phyloP scores from a whole-genome alignment of 768 basidiomycete genomes.

The Boletus coccyginus region DNA sequence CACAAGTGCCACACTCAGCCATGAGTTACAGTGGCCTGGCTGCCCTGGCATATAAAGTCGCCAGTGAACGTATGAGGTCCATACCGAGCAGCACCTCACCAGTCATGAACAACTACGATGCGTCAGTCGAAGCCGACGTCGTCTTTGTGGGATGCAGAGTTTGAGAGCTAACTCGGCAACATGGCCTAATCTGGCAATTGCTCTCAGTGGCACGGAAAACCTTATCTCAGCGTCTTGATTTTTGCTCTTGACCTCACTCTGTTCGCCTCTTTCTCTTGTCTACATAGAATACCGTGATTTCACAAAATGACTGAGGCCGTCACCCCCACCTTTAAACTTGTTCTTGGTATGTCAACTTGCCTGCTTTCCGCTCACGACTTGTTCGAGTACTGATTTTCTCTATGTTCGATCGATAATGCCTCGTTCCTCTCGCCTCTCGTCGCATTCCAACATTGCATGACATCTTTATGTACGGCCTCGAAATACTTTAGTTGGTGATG shows the following conservation, averaged over 20 bases:
- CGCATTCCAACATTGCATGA: constrained; percentile 9
- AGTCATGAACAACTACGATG: background rate
- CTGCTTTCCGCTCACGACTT: constrained; percentile 1
- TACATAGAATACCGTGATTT: constrained; percentile 23
- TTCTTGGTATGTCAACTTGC: constrained; percentile 70
- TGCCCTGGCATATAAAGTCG: background rate
- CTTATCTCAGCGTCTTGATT: constrained; percentile 36
- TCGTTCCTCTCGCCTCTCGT: constrained; percentile 8
- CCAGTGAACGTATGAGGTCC: background rate
- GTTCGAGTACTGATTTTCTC: constrained; percentile 22
- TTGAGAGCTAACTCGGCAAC: constrained; percentile 8
- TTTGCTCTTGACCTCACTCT: constrained; percentile 30
- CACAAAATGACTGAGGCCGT: constrained; percentile 56
- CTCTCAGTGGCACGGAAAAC: constrained; percentile 33
- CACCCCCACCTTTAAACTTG: constrained; percentile 96
- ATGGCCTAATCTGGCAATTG: constrained; percentile 22
- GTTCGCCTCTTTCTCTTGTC: constrained; percentile 15
- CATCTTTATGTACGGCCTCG: background rate
- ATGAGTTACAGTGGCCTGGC: background rate
- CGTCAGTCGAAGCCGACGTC: too few relatives aligned
- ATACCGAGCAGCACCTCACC: background rate
- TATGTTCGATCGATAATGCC: constrained; percentile 62
- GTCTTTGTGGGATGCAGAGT: too few relatives aligned
- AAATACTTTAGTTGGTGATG: constrained; percentile 74
- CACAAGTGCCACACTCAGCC: background rate